Percentiles rank a stretch among this genome's conserved stretches.
phyloP scores from a whole-genome alignment of 306 rosid genomes.

The Vicia faba region DNA sequence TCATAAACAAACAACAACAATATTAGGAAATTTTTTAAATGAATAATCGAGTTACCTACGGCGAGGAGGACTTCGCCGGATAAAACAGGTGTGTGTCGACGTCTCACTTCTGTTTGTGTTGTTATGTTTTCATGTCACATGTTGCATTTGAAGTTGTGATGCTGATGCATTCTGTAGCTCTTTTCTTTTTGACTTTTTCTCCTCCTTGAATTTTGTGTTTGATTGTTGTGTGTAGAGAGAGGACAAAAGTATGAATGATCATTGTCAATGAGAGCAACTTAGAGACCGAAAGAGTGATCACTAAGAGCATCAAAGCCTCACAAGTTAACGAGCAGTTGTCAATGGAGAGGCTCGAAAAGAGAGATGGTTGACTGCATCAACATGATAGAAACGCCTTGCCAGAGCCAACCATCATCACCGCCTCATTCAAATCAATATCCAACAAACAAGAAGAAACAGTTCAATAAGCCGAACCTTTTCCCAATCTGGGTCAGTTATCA shows the following conservation, averaged over 20 bases:
- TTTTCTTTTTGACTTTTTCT: too few relatives aligned
- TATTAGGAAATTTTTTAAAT: too few relatives aligned
- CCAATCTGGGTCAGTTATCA: neutral
- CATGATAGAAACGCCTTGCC: neutral
- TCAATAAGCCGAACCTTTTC: neutral
- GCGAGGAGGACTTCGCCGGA: too few relatives aligned
- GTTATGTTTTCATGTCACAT: too few relatives aligned
- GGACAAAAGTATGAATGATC: neutral
- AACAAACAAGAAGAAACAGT: neutral
- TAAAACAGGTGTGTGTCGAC: too few relatives aligned
- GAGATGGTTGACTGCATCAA: constrained; percentile 1
- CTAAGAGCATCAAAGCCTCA: constrained; percentile 8
- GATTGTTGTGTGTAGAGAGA: too few relatives aligned
- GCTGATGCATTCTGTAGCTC: too few relatives aligned
- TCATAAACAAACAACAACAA: too few relatives aligned
- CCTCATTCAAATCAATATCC: neutral
- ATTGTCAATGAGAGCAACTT: constrained; percentile 12
- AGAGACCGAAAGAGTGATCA: neutral
- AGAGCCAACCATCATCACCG: constrained; percentile 1
- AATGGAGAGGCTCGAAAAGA: constrained; percentile 15
- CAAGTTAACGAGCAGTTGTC: neutral
- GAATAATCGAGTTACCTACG: too few relatives aligned
- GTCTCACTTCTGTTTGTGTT: too few relatives aligned
- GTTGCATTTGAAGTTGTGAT: too few relatives aligned
- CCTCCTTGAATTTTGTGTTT: too few relatives aligned